phyloP scores from a whole-genome alignment of 257 asterid species.

The Nicotiana noctiflora region DNA sequence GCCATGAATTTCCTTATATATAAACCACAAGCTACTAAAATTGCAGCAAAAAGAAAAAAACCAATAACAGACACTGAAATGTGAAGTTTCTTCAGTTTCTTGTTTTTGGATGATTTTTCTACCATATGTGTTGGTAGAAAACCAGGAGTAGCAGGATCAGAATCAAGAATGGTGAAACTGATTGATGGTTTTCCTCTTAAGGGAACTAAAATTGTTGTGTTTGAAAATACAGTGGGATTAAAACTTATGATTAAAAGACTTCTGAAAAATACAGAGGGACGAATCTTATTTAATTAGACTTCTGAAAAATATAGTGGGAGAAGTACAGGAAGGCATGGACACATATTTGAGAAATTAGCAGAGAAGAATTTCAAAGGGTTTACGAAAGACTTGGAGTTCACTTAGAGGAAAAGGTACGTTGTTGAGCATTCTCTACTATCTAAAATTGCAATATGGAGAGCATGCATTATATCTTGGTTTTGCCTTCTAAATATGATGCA shows the following conservation, averaged over 20 bases:
- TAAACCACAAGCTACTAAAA: slow-evolving; percentile 32
- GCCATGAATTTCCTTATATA: slow-evolving; percentile 32
- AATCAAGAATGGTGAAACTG: slow-evolving; percentile 24
- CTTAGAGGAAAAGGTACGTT: slow-evolving; percentile 75
- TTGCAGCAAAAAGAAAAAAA: slow-evolving; percentile 26
- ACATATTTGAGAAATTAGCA: slow-evolving; percentile 78
- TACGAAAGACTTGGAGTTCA: slow-evolving; percentile 67
- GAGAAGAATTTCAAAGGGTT: slow-evolving; percentile 59
- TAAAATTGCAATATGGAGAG: background rate
- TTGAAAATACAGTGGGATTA: slow-evolving; percentile 40
- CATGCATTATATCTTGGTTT: background rate
- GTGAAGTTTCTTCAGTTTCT: slow-evolving; percentile 26
- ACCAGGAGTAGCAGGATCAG: slow-evolving; percentile 45
- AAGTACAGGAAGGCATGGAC: slow-evolving; percentile 78
- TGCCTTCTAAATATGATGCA: background rate
- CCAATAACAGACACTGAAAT: slow-evolving; percentile 39
- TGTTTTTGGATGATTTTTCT: slow-evolving; percentile 4
- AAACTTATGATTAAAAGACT: no score
- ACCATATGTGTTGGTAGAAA: slow-evolving; percentile 47
- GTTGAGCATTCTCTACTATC: background rate
- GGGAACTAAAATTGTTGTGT: slow-evolving; percentile 61
- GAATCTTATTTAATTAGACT: no score
- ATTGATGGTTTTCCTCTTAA: slow-evolving; percentile 37
- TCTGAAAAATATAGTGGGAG: no score
- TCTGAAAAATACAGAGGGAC: no score